Evolutionary conservation across 2,329 filamentous ascomycete species (phyloP).

Genomic region (Metarhizium rileyi): DNA sequence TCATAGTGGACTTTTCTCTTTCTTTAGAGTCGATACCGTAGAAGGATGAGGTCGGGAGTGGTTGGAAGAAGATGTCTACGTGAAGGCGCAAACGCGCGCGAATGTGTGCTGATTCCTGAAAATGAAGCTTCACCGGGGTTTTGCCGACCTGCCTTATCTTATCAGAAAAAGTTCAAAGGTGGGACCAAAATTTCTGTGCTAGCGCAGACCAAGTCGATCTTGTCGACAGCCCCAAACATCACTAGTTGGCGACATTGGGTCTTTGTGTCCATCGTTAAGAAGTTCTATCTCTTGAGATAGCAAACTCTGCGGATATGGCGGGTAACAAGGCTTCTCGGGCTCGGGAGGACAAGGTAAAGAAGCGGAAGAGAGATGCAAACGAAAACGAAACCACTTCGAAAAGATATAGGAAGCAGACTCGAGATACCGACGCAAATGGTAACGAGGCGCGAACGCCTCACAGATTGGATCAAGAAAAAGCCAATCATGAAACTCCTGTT

Average conservation of each 20-base stretch:
- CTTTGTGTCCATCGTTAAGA: constrained; percentile 1
- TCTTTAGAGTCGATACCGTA: neutral
- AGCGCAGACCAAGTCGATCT: neutral
- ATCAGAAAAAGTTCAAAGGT: constrained; percentile 31
- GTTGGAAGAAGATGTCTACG: too few species aligned
- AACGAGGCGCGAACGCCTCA: neutral
- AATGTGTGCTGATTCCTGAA: constrained; percentile 7
- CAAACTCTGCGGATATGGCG: constrained; percentile 21
- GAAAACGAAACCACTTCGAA: constrained; percentile 33
- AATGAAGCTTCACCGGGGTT: constrained; percentile 20
- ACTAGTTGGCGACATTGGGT: constrained; percentile 6
- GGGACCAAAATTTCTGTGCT: constrained; percentile 29
- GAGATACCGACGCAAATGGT: constrained; percentile 19
- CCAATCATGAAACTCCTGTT: constrained; percentile 2
- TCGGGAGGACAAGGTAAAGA: constrained; percentile 30
- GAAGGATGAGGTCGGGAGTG: too few species aligned
- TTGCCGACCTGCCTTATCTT: constrained; percentile 28
- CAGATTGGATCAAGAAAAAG: constrained; percentile 2
- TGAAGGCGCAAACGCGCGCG: too few species aligned
- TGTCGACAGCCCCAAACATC: constrained; percentile 4
- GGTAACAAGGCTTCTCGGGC: constrained; percentile 21
- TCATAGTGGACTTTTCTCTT: constrained; percentile 55
- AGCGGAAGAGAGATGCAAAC: constrained; percentile 36
- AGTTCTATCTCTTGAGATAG: constrained; percentile 5
- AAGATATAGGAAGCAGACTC: constrained; percentile 26